phyloP scores from a whole-genome alignment of 2,329 filamentous ascomycete species.

The Tolypocladium tundrense region DNA sequence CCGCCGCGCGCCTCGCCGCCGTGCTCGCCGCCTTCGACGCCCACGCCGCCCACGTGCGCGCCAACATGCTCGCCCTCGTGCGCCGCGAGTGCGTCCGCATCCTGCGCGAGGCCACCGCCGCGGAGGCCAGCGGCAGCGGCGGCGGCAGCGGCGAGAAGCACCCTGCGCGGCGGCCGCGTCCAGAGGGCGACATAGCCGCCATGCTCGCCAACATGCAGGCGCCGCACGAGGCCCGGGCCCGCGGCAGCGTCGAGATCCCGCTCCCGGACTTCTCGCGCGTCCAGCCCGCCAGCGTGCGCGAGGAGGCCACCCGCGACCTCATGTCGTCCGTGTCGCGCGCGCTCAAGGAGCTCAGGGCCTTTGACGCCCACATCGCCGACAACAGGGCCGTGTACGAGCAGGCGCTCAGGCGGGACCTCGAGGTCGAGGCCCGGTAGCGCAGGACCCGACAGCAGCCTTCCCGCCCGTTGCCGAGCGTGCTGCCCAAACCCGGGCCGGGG shows the following conservation, averaged over 20 bases:
- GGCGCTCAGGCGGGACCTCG: constrained; percentile 12
- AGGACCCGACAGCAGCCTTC: background rate
- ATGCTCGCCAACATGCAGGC: constrained; percentile 22
- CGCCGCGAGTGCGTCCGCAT: constrained; percentile 22
- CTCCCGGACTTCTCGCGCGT: constrained; percentile 8
- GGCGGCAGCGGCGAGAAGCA: background rate
- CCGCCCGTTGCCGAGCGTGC: background rate
- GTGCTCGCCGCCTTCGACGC: constrained; percentile 12
- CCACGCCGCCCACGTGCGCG: constrained; percentile 16
- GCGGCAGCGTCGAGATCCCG: constrained; percentile 7
- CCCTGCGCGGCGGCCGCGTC: background rate
- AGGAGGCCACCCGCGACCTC: constrained; percentile 10
- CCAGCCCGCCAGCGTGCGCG: constrained; percentile 9
- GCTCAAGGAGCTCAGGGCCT: constrained; percentile 10
- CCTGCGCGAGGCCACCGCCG: constrained; percentile 9
- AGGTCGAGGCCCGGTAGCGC: constrained; percentile 2
- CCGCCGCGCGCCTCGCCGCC: constrained; percentile 9
- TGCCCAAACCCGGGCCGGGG: background rate
- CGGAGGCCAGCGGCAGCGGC: constrained; percentile 3
- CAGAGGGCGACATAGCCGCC: constrained; percentile 2
- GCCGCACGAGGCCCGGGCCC: constrained; percentile 1
- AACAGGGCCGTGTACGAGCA: constrained; percentile 8
- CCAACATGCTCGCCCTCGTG: constrained; percentile 19
- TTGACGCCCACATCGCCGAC: constrained; percentile 12
- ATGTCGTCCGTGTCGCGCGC: constrained; percentile 11